phyloP scores from a whole-genome alignment of 495 filamentous ascomycete species.

The Penicillium verhagenii region DNA sequence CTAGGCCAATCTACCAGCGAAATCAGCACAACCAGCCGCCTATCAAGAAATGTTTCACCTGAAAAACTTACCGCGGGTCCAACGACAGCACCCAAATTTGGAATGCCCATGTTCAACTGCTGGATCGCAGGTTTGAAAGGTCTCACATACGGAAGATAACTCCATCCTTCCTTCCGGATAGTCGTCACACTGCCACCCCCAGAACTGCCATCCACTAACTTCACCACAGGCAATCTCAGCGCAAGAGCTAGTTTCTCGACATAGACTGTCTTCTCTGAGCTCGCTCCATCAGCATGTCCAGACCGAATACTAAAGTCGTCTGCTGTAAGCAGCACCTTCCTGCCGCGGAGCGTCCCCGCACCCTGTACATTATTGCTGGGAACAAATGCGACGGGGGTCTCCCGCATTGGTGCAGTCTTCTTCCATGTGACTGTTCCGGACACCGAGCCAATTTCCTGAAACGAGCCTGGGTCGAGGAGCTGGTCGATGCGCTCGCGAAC shows the following conservation, averaged over 20 bases:
- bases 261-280: conserved; percentile 58
- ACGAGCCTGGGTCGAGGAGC: conserved; percentile 52
- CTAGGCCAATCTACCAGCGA: conserved; percentile 54
- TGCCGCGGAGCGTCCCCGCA: conserved; percentile 45
- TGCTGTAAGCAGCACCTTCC: conserved; percentile 57
- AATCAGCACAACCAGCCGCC: not conserved
- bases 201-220: conserved; percentile 61
- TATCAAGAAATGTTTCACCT: not conserved
- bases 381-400: conserved; percentile 49
- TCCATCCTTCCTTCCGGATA: conserved; percentile 53
- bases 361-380: conserved; percentile 58
- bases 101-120: conserved; percentile 62
- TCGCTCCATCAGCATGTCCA: conserved; percentile 61
- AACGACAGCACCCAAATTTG: conserved; percentile 60
- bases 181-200: conserved; percentile 62
- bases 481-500: conserved; percentile 58
- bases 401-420: conserved; percentile 43
- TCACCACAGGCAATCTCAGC: conserved; percentile 56
- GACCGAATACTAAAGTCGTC: conserved; percentile 64
- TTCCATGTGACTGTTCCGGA: conserved; percentile 60
- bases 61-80: conserved; percentile 50
- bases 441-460: conserved; percentile 57
- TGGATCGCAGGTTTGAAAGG: conserved; percentile 48
- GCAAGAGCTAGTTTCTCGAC: conserved; percentile 54
- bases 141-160: conserved; percentile 55